Evolutionary conservation across 257 asterid species (phyloP).

Genomic region (Solanum dulcamara): DNA sequence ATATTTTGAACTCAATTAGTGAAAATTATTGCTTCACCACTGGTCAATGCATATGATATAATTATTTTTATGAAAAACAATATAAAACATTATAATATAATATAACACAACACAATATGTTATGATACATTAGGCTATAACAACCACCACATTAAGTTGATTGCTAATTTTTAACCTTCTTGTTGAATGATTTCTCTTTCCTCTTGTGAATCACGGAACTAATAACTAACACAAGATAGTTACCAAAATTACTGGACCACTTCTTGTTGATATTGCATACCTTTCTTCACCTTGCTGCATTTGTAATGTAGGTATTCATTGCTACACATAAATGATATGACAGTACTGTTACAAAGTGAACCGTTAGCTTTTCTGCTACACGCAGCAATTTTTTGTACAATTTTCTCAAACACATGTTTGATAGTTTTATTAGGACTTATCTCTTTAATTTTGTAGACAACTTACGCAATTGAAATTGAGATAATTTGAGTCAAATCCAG

Average conservation of each 20-base stretch:
- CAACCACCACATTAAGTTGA: background rate
- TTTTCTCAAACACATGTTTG: background rate
- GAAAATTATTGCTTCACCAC: background rate
- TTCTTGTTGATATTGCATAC: background rate
- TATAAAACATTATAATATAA: too few species aligned
- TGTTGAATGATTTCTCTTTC: background rate
- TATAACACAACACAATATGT: background rate
- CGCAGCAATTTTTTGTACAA: background rate
- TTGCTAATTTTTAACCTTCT: background rate
- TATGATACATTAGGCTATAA: background rate
- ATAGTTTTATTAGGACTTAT: background rate
- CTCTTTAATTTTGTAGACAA: background rate
- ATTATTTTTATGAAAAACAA: background rate
- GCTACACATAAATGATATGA: background rate
- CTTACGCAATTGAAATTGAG: background rate
- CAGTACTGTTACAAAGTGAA: background rate
- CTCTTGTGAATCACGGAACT: background rate
- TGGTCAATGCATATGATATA: background rate
- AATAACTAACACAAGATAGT: background rate
- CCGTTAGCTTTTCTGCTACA: background rate
- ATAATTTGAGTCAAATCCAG: constrained; percentile 1
- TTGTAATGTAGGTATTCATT: background rate
- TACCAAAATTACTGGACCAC: background rate
- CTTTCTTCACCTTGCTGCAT: background rate
- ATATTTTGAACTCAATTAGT: background rate